A percentile compares a stretch with the other conserved stretches of the same genome.
Conservation (phyloP, 805 yeast genomes). For the Yamadazyma olivae region DNA sequence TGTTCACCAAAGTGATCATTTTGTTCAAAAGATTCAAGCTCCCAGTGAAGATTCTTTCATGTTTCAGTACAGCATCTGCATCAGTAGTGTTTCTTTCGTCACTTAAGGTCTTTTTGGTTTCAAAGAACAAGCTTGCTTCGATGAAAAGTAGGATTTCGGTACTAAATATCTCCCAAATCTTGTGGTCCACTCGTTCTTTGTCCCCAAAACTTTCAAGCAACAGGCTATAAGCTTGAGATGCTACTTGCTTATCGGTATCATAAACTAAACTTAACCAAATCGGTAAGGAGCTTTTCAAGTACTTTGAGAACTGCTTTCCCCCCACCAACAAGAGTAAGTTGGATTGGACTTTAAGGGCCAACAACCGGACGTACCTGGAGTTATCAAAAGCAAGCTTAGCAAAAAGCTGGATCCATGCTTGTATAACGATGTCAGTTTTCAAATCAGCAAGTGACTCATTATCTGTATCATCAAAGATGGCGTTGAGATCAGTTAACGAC, state of each 20-base stretch:
- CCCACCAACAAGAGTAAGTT: slow-evolving; percentile 43
- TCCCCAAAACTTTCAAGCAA: slow-evolving; percentile 56
- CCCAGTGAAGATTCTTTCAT: slow-evolving; percentile 52
- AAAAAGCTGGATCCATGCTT: slow-evolving; percentile 76
- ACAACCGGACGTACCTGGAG: slow-evolving; percentile 59
- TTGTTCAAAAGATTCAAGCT: slow-evolving; percentile 47
- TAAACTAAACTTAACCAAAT: slow-evolving; percentile 68
- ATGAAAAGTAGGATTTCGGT: slow-evolving; percentile 55
- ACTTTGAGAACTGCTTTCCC: slow-evolving; percentile 56
- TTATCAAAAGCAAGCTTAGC: slow-evolving; percentile 75
- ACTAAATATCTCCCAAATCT: slow-evolving; percentile 60
- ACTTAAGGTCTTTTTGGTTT: slow-evolving; percentile 61
- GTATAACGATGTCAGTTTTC: slow-evolving; percentile 44
- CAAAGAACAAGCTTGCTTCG: slow-evolving; percentile 50
- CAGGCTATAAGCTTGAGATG: slow-evolving; percentile 45
- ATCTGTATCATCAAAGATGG: slow-evolving; percentile 33
- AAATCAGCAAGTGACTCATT: slow-evolving; percentile 38
- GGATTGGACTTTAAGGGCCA: slow-evolving; percentile 66
- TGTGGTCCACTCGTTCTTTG: slow-evolving; percentile 43
- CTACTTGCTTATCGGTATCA: slow-evolving; percentile 66
- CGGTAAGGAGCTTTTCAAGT: slow-evolving; percentile 70
- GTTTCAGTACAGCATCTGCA: slow-evolving; percentile 66
- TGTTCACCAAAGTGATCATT: slow-evolving; percentile 19
- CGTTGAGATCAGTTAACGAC: slow-evolving; percentile 53
- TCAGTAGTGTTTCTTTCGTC: slow-evolving; percentile 69